Conservation (phyloP, 2,329 filamentous ascomycete genomes). For the Talaromyces albobiverticillius region DNA sequence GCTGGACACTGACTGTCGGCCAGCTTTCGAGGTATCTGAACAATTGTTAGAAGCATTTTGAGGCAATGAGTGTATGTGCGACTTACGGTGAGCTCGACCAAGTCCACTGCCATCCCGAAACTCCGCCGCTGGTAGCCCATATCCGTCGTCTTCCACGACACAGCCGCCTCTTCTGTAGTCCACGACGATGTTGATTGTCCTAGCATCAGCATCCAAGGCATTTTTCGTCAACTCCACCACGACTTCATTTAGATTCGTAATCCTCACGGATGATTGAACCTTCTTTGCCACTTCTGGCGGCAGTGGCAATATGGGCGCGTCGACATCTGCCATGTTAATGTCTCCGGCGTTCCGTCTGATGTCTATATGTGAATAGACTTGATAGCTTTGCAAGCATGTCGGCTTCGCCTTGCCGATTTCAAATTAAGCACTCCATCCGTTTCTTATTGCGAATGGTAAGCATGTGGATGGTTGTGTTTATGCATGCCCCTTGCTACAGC, state of each 20-base stretch:
- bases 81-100: slow-evolving; percentile 67
- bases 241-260: slow-evolving; percentile 71
- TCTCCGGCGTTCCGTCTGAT: not conserved
- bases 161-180: slow-evolving; percentile 76
- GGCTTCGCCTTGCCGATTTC: not conserved
- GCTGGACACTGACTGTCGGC: slow-evolving; percentile 57
- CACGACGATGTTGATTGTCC: slow-evolving; percentile 65
- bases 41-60: slow-evolving; percentile 13
- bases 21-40: slow-evolving; percentile 75
- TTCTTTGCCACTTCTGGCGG: slow-evolving; percentile 70
- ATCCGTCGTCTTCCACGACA: slow-evolving; percentile 77
- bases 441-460: not conserved
- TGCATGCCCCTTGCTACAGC: not conserved
- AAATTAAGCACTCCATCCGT: not conserved
- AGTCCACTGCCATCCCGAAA: slow-evolving; percentile 70
- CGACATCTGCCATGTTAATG: slow-evolving; percentile 21
- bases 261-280: slow-evolving; percentile 78
- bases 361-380: not conserved
- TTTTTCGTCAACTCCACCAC: slow-evolving; percentile 75
- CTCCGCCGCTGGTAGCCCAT: slow-evolving; percentile 70
- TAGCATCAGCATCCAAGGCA: slow-evolving; percentile 74
- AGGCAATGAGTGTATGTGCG: not conserved
- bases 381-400: not conserved
- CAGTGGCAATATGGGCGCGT: slow-evolving; percentile 60
- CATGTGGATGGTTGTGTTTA: not conserved